Evolutionary conservation across 2,329 filamentous ascomycete genomes (phyloP).

Genomic region (Colletotrichum camelliae): DNA sequence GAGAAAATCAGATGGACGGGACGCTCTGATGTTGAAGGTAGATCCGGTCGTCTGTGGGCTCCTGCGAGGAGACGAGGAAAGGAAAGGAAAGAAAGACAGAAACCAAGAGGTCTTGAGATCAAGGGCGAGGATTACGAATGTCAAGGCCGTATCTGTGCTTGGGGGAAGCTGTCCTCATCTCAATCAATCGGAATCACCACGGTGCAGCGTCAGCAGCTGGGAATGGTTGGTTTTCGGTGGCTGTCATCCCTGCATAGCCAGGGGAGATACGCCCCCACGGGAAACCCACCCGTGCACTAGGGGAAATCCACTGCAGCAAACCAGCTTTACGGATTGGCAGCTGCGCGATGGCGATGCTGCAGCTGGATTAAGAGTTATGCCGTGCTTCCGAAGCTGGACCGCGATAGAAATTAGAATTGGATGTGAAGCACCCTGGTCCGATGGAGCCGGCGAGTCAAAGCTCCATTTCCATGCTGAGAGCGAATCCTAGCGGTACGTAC

Average conservation of each 20-base stretch:
- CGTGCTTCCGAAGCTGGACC: background rate
- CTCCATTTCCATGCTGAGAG: background rate
- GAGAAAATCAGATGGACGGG: constrained; percentile 17
- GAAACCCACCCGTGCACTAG: constrained; percentile 6
- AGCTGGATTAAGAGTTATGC: constrained; percentile 13
- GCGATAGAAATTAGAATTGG: background rate
- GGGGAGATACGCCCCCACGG: constrained; percentile 14
- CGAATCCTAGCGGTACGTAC: background rate
- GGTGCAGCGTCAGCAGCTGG: constrained; percentile 11
- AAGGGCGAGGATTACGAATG: constrained; percentile 4
- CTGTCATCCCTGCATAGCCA: constrained; percentile 14
- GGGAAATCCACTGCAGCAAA: background rate
- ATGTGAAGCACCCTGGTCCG: background rate
- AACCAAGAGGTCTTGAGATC: background rate
- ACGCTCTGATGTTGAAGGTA: constrained; percentile 12
- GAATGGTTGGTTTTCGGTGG: constrained; percentile 17
- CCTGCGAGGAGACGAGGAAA: background rate
- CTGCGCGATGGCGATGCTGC: background rate
- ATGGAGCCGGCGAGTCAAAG: background rate
- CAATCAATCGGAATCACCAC: constrained; percentile 17
- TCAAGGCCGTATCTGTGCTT: background rate
- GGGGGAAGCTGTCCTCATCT: constrained; percentile 18
- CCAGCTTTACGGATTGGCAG: constrained; percentile 1
- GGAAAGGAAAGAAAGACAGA: background rate
- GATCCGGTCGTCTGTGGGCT: background rate